These are phyloP conservation scores for Coniochaeta ligniaria DNA, from an alignment of 2,329 filamentous ascomycete species.

Conservation along the genomic window DNA sequence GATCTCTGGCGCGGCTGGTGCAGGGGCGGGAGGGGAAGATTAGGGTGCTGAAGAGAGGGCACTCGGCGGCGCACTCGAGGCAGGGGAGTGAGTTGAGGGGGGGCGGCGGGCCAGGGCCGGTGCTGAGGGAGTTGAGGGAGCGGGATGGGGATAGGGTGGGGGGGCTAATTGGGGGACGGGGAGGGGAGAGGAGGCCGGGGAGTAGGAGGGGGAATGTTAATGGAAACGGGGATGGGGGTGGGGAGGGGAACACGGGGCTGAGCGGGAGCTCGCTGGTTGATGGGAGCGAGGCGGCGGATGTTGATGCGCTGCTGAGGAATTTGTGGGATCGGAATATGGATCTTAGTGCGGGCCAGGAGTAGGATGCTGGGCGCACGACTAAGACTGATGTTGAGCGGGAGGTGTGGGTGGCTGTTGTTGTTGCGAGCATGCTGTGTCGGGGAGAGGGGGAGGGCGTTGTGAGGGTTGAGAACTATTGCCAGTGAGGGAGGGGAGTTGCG, in stretches of 20 bases:
- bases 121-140: constrained; percentile 2
- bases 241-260: constrained; percentile 29
- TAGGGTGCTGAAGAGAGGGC: constrained; percentile 33
- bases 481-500: not conserved
- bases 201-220: not conserved
- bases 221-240: not conserved
- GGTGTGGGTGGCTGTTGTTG: not conserved
- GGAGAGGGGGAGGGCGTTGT: not conserved
- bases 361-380: constrained; percentile 14
- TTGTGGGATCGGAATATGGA: constrained; percentile 57
- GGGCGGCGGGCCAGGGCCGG: too few species aligned
- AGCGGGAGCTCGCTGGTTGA: constrained; percentile 44
- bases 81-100: constrained; percentile 1
- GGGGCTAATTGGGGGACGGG: constrained; percentile 14
- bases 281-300: constrained; percentile 42
- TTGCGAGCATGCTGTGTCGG: not conserved
- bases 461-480: not conserved
- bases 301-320: constrained; percentile 44
- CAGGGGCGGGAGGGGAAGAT: constrained; percentile 42
- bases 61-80: constrained; percentile 15
- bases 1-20: constrained; percentile 49
- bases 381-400: not conserved
- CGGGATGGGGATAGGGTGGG: not conserved
- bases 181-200: not conserved
- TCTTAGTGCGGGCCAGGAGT: constrained; percentile 47